A percentile compares a stretch with the other conserved stretches of the same genome.
Evolutionary conservation across 345 rosid species (phyloP).

Genomic region (Eucalyptus decipiens): DNA sequence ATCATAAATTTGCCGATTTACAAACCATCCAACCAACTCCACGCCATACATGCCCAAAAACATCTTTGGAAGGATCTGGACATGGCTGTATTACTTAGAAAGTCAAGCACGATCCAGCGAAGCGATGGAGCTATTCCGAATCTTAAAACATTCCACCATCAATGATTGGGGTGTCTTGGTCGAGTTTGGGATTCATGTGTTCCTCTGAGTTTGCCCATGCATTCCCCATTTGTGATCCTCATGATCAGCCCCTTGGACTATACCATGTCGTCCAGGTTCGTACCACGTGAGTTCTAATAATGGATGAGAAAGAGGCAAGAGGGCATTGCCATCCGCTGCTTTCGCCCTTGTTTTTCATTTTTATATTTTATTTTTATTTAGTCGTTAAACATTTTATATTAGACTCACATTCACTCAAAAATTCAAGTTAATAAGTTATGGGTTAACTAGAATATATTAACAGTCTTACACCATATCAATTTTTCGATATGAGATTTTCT

Average conservation of each 20-base stretch:
- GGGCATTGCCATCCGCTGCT: not conserved
- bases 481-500: not conserved
- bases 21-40: not conserved
- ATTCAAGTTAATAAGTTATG: not conserved
- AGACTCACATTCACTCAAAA: not conserved
- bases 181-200: not conserved
- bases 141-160: not conserved
- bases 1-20: not conserved
- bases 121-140: not conserved
- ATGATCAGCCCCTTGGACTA: not conserved
- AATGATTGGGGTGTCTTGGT: not conserved
- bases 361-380: not conserved
- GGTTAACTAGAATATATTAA: not conserved
- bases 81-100: not conserved
- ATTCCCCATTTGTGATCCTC: not conserved
- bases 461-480: fast-evolving
- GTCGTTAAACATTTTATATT: not conserved
- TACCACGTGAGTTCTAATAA: not conserved
- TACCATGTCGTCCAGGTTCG: not conserved
- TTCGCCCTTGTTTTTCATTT: not conserved
- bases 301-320: not conserved
- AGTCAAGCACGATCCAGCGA: not conserved
- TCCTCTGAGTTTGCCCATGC: not conserved
- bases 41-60: not conserved
- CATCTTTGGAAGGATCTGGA: not conserved